These are phyloP conservation scores for Sporothrix schenckii DNA, from an alignment of 2,329 filamentous ascomycete genomes.

Conservation along the genomic window DNA sequence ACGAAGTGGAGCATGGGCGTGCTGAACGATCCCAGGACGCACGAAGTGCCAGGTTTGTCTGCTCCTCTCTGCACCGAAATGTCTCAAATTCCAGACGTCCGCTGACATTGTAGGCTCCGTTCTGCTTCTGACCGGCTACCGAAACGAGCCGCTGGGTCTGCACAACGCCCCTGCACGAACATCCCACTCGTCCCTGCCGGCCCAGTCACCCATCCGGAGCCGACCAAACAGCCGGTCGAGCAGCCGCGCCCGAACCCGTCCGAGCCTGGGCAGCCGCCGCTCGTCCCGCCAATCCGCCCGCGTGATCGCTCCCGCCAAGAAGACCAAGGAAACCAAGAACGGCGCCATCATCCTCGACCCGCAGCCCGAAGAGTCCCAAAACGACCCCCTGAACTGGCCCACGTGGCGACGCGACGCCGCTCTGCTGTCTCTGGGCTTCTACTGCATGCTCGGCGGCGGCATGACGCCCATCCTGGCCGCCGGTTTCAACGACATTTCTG, in stretches of 20 bases:
- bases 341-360: constrained; percentile 86
- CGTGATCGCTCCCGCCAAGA: constrained; percentile 55
- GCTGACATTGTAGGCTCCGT: constrained; percentile 55
- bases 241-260: constrained; percentile 7
- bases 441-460: constrained; percentile 90
- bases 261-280: constrained; percentile 48
- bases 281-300: constrained; percentile 21
- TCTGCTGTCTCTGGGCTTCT: constrained; percentile 80
- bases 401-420: constrained; percentile 78
- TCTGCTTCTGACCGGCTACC: constrained; percentile 57
- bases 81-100: not conserved
- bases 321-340: constrained; percentile 76
- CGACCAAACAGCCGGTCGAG: not conserved
- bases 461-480: constrained; percentile 90
- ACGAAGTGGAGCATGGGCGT: constrained; percentile 72
- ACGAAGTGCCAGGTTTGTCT: constrained; percentile 78
- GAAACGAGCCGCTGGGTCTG: constrained; percentile 63
- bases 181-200: constrained; percentile 61
- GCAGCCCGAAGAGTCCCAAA: constrained; percentile 85
- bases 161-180: constrained; percentile 60
- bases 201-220: constrained; percentile 43
- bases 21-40: constrained; percentile 75
- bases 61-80: constrained; percentile 3
- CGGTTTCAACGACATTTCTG: constrained; percentile 80
- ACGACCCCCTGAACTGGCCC: constrained; percentile 93